Percentiles rank a stretch among this genome's conserved stretches.
Evolutionary conservation across 2,329 filamentous ascomycete species (phyloP).

Genomic region (Aspergillus novofumigatus): DNA sequence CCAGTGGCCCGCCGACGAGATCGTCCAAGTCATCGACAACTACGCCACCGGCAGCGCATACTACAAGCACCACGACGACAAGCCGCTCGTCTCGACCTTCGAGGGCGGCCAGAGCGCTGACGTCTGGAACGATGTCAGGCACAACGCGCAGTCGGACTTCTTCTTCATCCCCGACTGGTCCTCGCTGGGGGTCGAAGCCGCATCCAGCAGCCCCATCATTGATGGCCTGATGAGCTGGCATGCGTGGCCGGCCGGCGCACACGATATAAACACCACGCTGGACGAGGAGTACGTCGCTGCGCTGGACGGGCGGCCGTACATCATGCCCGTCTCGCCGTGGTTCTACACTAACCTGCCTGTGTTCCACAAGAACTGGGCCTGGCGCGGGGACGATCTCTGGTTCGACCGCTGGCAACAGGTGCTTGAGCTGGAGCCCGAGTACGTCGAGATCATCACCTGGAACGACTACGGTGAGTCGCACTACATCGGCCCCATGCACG

Average conservation of each 20-base stretch:
- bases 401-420: constrained; percentile 56
- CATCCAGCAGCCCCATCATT: constrained; percentile 19
- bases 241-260: constrained; percentile 39
- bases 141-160: constrained; percentile 25
- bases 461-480: constrained; percentile 61
- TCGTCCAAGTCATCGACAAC: constrained; percentile 13
- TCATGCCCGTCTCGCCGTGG: constrained; percentile 57
- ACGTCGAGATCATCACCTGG: constrained; percentile 56
- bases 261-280: constrained; percentile 34
- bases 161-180: constrained; percentile 49
- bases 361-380: constrained; percentile 61
- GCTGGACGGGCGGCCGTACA: constrained; percentile 38
- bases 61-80: constrained; percentile 21
- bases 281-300: constrained; percentile 40
- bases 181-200: constrained; percentile 27
- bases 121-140: constrained; percentile 46
- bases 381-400: constrained; percentile 58
- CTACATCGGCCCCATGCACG: constrained; percentile 51
- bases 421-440: constrained; percentile 47
- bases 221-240: constrained; percentile 43
- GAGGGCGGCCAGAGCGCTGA: constrained; percentile 40
- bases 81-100: constrained; percentile 41
- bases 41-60: constrained; percentile 25
- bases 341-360: constrained; percentile 54
- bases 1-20: constrained; percentile 2